These are phyloP conservation scores for Citrullus mucosospermus DNA, from an alignment of 306 rosid genomes.

Conservation along the genomic window DNA sequence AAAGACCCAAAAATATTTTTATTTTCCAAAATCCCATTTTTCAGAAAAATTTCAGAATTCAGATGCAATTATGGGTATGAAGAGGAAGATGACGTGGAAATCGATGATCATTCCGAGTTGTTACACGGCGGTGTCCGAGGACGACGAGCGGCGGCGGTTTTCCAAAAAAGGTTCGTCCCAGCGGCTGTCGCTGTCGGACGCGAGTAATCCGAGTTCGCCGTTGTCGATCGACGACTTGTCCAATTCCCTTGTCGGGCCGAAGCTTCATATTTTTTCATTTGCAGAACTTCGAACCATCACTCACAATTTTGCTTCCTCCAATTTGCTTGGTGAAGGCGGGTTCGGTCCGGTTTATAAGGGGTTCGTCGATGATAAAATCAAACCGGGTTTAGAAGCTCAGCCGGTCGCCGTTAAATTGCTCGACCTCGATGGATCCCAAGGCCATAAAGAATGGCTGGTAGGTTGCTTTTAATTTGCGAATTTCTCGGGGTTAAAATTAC, in stretches of 20 bases:
- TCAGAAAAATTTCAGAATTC: no score
- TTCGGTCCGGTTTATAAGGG: slow-evolving; percentile 88
- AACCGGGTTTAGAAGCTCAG: slow-evolving; percentile 55
- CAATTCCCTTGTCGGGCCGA: slow-evolving; percentile 46
- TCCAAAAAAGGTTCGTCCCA: slow-evolving; percentile 27
- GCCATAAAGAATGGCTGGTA: slow-evolving; percentile 91
- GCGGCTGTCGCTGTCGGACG: slow-evolving; percentile 54
- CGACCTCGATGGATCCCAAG: slow-evolving; percentile 74
- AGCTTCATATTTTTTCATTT: slow-evolving; percentile 47
- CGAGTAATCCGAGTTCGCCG: slow-evolving; percentile 40
- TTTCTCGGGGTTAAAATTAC: no score
- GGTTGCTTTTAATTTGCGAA: neutral
- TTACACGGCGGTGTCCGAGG: slow-evolving; percentile 26
- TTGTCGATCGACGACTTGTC: slow-evolving; percentile 48
- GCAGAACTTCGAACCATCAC: slow-evolving; percentile 58
- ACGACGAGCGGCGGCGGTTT: slow-evolving; percentile 10
- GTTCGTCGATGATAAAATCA: slow-evolving; percentile 46
- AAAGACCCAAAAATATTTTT: neutral
- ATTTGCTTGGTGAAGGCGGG: slow-evolving; percentile 78
- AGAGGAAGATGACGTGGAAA: slow-evolving; percentile 55
- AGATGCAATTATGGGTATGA: neutral
- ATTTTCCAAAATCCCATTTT: no score
- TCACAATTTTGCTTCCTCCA: slow-evolving; percentile 45
- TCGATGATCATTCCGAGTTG: slow-evolving; percentile 49
- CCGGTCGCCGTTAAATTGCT: slow-evolving; percentile 68